Percentiles rank a stretch among this genome's conserved stretches.
Conservation (phyloP, 805 yeast genomes). For the Pichia sporocuriosa region DNA sequence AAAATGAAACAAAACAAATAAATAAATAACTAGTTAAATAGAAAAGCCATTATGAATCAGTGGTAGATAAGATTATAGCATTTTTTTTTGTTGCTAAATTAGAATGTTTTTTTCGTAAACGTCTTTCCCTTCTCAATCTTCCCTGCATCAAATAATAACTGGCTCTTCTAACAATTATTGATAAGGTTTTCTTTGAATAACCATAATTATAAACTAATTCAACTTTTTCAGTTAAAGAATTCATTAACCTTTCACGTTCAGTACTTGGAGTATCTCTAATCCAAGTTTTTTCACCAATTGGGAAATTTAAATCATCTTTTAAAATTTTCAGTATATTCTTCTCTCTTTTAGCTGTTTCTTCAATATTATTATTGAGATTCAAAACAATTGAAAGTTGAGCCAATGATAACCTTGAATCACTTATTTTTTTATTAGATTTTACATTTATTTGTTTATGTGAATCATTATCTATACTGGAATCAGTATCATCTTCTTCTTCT, state of each 20-base stretch:
- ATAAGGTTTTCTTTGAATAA: slow-evolving; percentile 49
- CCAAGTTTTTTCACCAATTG: slow-evolving; percentile 78
- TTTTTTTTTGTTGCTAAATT: not conserved
- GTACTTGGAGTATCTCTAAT: slow-evolving; percentile 62
- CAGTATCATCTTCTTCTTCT: not conserved
- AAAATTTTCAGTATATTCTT: slow-evolving; percentile 45
- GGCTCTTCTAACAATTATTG: slow-evolving; percentile 73
- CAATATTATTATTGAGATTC: slow-evolving; percentile 39
- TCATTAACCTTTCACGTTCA: slow-evolving; percentile 44
- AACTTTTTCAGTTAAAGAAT: slow-evolving; percentile 42
- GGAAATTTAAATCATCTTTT: slow-evolving; percentile 55
- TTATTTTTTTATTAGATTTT: slow-evolving; percentile 18
- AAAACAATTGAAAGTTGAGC: slow-evolving; percentile 48
- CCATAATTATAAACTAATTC: slow-evolving; percentile 42
- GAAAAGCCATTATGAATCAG: too few species aligned
- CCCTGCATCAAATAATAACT: slow-evolving; percentile 78
- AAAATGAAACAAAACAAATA: too few species aligned
- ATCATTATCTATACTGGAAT: not conserved
- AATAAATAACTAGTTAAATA: too few species aligned
- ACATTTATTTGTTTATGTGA: not conserved
- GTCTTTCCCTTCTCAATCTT: slow-evolving; percentile 59
- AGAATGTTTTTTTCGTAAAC: slow-evolving; percentile 31
- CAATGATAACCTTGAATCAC: slow-evolving; percentile 52
- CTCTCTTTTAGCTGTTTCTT: slow-evolving; percentile 53
- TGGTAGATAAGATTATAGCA: not conserved